Evolutionary conservation across 2,329 filamentous ascomycete genomes (phyloP).

Genomic region (Ophiocordyceps camponoti-rufipedis): DNA sequence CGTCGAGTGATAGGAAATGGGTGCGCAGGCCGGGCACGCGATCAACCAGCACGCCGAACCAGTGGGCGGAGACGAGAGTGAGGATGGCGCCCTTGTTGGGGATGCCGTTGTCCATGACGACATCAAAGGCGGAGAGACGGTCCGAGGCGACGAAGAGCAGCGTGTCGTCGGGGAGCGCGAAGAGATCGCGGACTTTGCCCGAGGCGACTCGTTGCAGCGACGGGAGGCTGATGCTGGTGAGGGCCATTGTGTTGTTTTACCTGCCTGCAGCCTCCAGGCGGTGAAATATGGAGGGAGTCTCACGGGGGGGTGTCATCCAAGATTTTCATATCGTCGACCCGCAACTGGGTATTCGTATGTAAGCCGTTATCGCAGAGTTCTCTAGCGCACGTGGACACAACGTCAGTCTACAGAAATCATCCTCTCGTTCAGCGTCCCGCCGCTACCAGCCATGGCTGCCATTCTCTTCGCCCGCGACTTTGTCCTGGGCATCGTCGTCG

Average conservation of each 20-base stretch:
- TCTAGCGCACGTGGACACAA: no score
- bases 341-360: no score
- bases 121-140: constrained; percentile 90
- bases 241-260: constrained; percentile 4
- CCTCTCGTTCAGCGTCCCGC: no score
- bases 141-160: constrained; percentile 76
- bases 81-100: constrained; percentile 35
- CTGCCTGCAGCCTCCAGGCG: not conserved
- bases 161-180: constrained; percentile 45
- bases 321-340: no score
- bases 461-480: constrained; percentile 9
- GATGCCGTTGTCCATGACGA: constrained; percentile 58
- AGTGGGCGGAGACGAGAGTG: constrained; percentile 26
- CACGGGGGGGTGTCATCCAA: no score
- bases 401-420: no score
- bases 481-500: constrained; percentile 10
- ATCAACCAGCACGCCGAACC: constrained; percentile 30
- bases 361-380: no score
- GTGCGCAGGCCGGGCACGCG: constrained; percentile 28
- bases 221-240: constrained; percentile 12
- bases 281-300: no score
- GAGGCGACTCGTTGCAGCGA: constrained; percentile 17
- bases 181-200: constrained; percentile 68
- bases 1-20: constrained; percentile 29
- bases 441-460: not conserved